These are phyloP conservation scores for Boeremia lycopersici DNA, from an alignment of 2,329 filamentous ascomycete species.

Conservation along the genomic window DNA sequence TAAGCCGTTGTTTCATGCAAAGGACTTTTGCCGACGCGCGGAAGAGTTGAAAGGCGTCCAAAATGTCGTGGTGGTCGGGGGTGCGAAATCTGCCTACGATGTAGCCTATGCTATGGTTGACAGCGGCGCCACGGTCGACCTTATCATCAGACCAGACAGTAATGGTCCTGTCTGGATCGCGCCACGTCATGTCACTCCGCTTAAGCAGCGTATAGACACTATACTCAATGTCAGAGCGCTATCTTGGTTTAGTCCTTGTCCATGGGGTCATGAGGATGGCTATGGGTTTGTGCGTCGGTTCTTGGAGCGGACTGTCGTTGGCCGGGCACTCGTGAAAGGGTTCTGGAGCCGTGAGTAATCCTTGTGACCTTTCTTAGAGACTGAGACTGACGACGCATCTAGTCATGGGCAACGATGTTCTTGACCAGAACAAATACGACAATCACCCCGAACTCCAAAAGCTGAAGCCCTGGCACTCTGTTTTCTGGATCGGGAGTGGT, in stretches of 20 bases:
- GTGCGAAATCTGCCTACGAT: conserved; percentile 68
- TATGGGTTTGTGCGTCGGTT: conserved; percentile 6
- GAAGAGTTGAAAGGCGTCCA: conserved; percentile 45
- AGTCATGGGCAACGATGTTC: conserved; percentile 60
- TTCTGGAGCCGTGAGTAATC: conserved; percentile 7
- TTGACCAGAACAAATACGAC: conserved; percentile 55
- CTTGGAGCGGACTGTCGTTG: conserved; percentile 1
- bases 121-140: conserved; percentile 62
- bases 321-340: conserved; percentile 3
- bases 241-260: conserved; percentile 10
- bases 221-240: conserved; percentile 10
- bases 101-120: conserved; percentile 64
- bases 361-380: background rate
- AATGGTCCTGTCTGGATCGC: conserved; percentile 66
- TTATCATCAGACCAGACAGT: conserved; percentile 62
- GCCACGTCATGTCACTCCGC: conserved; percentile 66
- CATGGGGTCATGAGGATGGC: conserved; percentile 34
- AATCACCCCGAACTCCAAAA: conserved; percentile 50
- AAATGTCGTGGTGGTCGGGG: conserved; percentile 61
- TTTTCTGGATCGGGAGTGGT: conserved; percentile 61
- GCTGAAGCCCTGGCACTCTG: conserved; percentile 49
- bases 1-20: conserved; percentile 62
- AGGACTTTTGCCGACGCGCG: conserved; percentile 55
- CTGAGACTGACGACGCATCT: background rate
- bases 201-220: conserved; percentile 68